Conservation (phyloP, 2,329 filamentous ascomycete genomes). For the Trichoderma semiorbis region DNA sequence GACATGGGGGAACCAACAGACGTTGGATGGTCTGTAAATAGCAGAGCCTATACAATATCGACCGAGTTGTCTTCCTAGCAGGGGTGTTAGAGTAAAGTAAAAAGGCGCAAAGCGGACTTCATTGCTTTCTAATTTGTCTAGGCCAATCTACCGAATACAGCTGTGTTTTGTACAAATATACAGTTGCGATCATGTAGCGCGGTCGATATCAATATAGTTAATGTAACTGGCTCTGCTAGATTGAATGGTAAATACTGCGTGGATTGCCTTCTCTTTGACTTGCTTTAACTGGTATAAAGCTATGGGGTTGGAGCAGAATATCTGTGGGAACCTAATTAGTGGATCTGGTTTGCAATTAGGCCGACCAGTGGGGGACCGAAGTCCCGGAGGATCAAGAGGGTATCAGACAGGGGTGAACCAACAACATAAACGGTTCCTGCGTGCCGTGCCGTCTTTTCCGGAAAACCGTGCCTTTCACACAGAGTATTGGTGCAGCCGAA, state of each 20-base stretch:
- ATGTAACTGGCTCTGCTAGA: not conserved
- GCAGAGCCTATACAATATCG: not conserved
- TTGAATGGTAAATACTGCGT: not conserved
- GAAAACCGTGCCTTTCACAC: not conserved
- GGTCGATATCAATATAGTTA: not conserved
- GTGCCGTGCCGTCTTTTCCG: not conserved
- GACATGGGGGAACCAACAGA: not conserved
- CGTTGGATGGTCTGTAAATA: not conserved
- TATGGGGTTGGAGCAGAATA: not conserved
- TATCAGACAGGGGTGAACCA: not conserved
- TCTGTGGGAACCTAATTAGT: not conserved
- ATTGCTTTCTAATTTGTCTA: not conserved
- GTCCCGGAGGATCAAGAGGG: not conserved
- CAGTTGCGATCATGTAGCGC: not conserved
- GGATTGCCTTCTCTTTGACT: not conserved
- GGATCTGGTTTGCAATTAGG: not conserved
- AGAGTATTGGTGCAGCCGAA: not conserved
- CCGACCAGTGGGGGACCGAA: not conserved
- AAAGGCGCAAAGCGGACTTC: not conserved
- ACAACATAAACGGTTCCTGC: not conserved
- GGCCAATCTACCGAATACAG: not conserved
- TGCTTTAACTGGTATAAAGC: not conserved
- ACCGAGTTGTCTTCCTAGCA: not conserved
- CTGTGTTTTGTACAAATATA: not conserved
- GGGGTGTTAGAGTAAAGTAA: not conserved